Evolutionary conservation across 768 basidiomycete genomes (phyloP).

Genomic region (Pluteus cervinus): DNA sequence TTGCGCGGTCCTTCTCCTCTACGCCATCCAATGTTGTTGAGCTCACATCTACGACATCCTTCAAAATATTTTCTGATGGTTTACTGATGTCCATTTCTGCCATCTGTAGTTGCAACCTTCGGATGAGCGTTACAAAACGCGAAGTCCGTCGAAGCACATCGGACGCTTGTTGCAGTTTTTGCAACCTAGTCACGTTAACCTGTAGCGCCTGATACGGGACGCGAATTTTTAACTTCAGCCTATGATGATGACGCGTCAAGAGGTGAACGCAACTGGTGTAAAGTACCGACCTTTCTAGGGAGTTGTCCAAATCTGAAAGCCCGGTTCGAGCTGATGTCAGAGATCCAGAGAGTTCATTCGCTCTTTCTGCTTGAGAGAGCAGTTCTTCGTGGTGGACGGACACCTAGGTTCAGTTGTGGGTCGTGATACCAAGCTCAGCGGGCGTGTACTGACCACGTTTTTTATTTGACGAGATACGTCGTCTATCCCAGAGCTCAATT

Average conservation of each 20-base stretch:
- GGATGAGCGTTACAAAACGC: conserved; percentile 78
- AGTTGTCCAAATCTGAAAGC: conserved; percentile 66
- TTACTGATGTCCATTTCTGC: conserved; percentile 45
- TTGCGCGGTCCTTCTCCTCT: conserved; percentile 79
- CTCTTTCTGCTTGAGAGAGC: conserved; percentile 74
- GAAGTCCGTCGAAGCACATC: conserved; percentile 81
- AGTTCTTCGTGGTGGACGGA: conserved; percentile 78
- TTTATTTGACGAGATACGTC: conserved; percentile 91
- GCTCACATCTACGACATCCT: conserved; percentile 7
- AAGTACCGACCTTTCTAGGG: conserved; percentile 64
- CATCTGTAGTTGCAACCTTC: conserved; percentile 85
- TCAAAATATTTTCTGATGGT: conserved; percentile 10
- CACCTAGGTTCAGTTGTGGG: conserved; percentile 43
- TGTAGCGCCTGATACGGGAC: conserved; percentile 75
- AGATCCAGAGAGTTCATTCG: conserved; percentile 65
- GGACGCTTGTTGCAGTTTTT: conserved; percentile 75
- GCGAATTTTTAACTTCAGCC: conserved; percentile 82
- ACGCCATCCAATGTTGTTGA: conserved; percentile 36
- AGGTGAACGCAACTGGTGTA: conserved; percentile 9
- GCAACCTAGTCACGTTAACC: conserved; percentile 62
- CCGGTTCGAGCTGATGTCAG: conserved; percentile 62
- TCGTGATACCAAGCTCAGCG: conserved; percentile 4
- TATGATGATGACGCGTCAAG: conserved; percentile 24
- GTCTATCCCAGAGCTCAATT: conserved; percentile 82
- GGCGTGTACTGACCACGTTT: conserved; percentile 51